Percentiles rank a stretch among this genome's conserved stretches.
phyloP scores from a whole-genome alignment of 2,329 filamentous ascomycete genomes.

The Uncinocarpus reesii region DNA sequence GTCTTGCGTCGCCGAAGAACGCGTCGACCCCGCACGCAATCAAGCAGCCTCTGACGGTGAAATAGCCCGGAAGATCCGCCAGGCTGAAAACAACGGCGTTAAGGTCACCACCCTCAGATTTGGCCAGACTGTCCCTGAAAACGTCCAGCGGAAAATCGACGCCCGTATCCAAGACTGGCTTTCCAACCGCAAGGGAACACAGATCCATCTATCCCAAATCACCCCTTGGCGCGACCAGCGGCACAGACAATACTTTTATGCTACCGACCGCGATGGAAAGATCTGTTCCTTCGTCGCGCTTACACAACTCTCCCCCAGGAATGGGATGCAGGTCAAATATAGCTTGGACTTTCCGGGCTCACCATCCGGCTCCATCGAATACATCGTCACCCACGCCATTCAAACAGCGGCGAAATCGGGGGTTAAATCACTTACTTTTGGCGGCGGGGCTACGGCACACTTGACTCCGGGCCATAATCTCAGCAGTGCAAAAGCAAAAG shows the following conservation, averaged over 20 bases:
- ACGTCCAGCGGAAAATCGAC: constrained; percentile 60
- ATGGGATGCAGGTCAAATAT: constrained; percentile 94
- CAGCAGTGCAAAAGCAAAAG: constrained; percentile 66
- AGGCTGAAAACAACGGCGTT: constrained; percentile 72
- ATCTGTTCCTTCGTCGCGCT: constrained; percentile 72
- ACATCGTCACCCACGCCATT: constrained; percentile 63
- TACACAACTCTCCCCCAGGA: constrained; percentile 64
- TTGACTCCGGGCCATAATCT: constrained; percentile 73
- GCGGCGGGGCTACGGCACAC: constrained; percentile 64
- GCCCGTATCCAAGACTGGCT: constrained; percentile 71
- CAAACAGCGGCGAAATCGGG: constrained; percentile 50
- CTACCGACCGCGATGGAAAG: constrained; percentile 59
- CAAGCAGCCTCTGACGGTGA: constrained; percentile 55
- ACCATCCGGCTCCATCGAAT: constrained; percentile 79
- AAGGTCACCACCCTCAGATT: constrained; percentile 63
- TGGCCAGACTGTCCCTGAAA: constrained; percentile 53
- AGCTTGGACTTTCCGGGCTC: constrained; percentile 84
- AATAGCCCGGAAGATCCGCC: constrained; percentile 64
- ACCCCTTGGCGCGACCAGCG: constrained; percentile 74
- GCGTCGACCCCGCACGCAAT: constrained; percentile 63
- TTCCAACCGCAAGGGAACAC: constrained; percentile 64
- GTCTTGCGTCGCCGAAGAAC: constrained; percentile 80
- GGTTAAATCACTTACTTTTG: constrained; percentile 67
- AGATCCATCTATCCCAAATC: constrained; percentile 85
- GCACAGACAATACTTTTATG: constrained; percentile 79